phyloP scores from a whole-genome alignment of 2,329 filamentous ascomycete genomes.

The Fusarium sp. region DNA sequence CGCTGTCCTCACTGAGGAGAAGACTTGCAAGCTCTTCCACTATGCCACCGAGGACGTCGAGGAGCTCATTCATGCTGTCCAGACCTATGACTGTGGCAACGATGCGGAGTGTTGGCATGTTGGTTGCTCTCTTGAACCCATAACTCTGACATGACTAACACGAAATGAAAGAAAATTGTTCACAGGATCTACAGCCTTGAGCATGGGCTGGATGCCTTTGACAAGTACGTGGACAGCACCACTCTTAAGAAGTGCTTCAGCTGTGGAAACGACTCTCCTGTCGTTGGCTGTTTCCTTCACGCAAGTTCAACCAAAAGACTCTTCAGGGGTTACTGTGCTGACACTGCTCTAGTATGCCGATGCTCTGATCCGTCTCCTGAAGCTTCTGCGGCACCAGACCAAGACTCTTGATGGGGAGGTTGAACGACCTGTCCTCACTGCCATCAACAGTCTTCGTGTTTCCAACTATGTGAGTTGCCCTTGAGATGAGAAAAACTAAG shows the following conservation, averaged over 20 bases:
- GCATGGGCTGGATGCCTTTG: conserved; percentile 41
- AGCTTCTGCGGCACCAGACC: conserved; percentile 38
- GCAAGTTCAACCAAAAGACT: conserved; percentile 14
- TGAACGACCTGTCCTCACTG: conserved; percentile 42
- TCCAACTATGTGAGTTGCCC: conserved; percentile 38
- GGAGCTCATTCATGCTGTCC: conserved; percentile 32
- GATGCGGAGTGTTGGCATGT: conserved; percentile 41
- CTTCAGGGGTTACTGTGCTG: not conserved
- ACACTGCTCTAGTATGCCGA: conserved; percentile 41
- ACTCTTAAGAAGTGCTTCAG: conserved; percentile 39
- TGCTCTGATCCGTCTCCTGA: conserved; percentile 41
- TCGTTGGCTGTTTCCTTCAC: conserved; percentile 41
- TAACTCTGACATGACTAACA: conserved; percentile 9
- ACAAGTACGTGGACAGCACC: conserved; percentile 41
- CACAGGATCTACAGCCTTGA: conserved; percentile 42
- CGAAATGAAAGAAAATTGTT: conserved; percentile 24
- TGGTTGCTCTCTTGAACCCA: not conserved
- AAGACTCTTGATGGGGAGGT: conserved; percentile 41
- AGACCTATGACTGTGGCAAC: conserved; percentile 28
- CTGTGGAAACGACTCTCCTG: conserved; percentile 36
- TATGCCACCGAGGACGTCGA: conserved; percentile 38
- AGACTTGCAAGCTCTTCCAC: conserved; percentile 39
- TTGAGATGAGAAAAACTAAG: not conserved
- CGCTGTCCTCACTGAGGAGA: conserved; percentile 32
- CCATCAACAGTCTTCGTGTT: conserved; percentile 44